Evolutionary conservation across 768 basidiomycete genomes (phyloP).

Genomic region (Dacryopinax primogenitus): DNA sequence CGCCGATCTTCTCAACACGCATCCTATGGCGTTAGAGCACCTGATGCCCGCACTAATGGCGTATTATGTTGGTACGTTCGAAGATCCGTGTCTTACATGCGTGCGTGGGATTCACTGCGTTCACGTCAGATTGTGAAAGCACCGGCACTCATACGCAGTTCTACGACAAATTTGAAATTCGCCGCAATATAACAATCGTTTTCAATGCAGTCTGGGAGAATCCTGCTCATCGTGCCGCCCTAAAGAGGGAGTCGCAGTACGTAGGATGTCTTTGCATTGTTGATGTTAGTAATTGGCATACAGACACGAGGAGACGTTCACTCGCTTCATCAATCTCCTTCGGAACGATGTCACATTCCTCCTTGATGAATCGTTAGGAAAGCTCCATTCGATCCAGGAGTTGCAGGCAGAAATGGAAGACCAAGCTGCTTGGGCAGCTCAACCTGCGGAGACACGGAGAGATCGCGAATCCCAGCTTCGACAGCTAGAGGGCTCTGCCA

Average conservation of each 20-base stretch:
- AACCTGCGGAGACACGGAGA: conserved; percentile 57
- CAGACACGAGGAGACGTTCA: conserved; percentile 72
- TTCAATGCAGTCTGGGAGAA: conserved; percentile 88
- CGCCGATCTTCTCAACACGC: conserved; percentile 67
- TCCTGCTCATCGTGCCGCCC: conserved; percentile 71
- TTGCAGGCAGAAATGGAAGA: conserved; percentile 80
- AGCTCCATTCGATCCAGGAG: conserved; percentile 75
- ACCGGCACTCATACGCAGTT: conserved; percentile 97
- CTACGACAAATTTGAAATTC: conserved; percentile 90
- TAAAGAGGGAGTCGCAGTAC: conserved; percentile 66
- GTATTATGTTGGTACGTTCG: conserved; percentile 78
- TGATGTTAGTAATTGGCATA: background rate
- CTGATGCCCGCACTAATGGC: conserved; percentile 83
- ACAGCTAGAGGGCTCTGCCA: conserved; percentile 69
- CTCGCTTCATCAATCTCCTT: conserved; percentile 91
- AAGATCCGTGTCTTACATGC: no score
- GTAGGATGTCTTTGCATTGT: conserved; percentile 19
- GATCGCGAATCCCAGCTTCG: conserved; percentile 71
- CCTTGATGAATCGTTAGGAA: conserved; percentile 87
- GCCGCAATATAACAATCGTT: conserved; percentile 76
- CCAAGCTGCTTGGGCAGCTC: conserved; percentile 51
- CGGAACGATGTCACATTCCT: conserved; percentile 99
- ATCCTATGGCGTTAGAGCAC: conserved; percentile 73
- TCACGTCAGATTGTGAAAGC: conserved; percentile 87
- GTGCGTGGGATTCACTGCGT: no score